These are phyloP conservation scores for Trichoderma guizhouense DNA, from an alignment of 2,329 filamentous ascomycete species.

Conservation along the genomic window DNA sequence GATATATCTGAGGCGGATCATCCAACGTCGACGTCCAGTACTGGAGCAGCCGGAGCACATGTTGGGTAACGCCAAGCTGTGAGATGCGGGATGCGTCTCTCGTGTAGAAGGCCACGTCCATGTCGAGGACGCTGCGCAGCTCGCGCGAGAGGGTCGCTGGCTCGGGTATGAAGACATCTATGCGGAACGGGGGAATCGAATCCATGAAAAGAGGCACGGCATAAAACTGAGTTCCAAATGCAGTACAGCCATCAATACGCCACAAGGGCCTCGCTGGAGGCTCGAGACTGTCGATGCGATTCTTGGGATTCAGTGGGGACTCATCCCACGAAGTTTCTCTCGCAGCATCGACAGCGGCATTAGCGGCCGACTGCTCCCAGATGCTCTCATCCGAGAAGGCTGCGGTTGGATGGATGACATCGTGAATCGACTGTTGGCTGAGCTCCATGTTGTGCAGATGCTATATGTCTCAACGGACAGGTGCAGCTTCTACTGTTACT, in stretches of 20 bases:
- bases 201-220: conserved; percentile 51
- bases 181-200: conserved; percentile 47
- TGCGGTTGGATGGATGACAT: conserved; percentile 57
- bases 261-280: conserved; percentile 45
- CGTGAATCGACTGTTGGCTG: conserved; percentile 49
- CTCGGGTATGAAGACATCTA: conserved; percentile 58
- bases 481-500: background rate
- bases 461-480: conserved; percentile 16
- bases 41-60: conserved; percentile 54
- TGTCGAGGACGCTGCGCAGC: conserved; percentile 44
- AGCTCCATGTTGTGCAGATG: conserved; percentile 46
- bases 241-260: conserved; percentile 58
- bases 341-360: background rate
- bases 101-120: conserved; percentile 54
- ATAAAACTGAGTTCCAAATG: conserved; percentile 56
- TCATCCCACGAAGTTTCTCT: conserved; percentile 39
- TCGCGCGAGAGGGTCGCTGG: conserved; percentile 39
- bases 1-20: conserved; percentile 38
- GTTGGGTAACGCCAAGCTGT: conserved; percentile 49
- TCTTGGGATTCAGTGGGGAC: conserved; percentile 58
- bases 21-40: conserved; percentile 42
- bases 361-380: background rate
- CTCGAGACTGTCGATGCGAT: conserved; percentile 56
- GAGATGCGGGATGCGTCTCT: conserved; percentile 48
- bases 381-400: conserved; percentile 37